Base-by-base conservation (phyloP, 345 rosid genomes). In the Rhodamnia argentea region DNA sequence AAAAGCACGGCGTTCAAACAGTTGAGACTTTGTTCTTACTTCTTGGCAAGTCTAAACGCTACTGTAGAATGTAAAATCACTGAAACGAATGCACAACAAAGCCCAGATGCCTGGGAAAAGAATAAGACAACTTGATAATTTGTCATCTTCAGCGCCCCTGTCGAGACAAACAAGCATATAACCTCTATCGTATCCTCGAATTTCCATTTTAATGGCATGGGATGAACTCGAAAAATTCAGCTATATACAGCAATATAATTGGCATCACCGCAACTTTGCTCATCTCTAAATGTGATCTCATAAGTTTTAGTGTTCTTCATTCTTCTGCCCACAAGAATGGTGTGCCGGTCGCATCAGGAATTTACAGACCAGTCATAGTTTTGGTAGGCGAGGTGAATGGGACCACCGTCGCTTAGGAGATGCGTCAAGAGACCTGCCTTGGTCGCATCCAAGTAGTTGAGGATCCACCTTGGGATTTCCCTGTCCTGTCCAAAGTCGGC, bases 311-410 rank as follows among this genome's bases (percentile, higher is more conserved):
- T 20, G 47, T 70, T 70, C 78, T 70, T 70, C 78, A 22, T 70
- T 32, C 20, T 70, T 16, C 78, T 70, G 37, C 22, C 44, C 78
- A 24, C 51, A 26, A 44, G 74, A 84, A 27, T 20, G 52, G 27
- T 22, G 16, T 37, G 74, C 64, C 23, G 23, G 86, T 60, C 13
- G 86, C n/a, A 85, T 89, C 81, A 92, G 20, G 88, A 90, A 90
- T 95, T 95, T 52, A 93, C 87, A 81, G 98, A 92, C 99, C 98
- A 95, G 84, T 96, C 98, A 85, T 92, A 97, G 47, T 93, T 87
- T 84, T 93, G 98, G 89, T 95, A 96, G 14, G 92, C 91, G 47
- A 95, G 88, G 56, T 89, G 86, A 75, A 97, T 74, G 18, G 96
- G 91, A n/a, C 96, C 91, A 14, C 94, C 96, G 85, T 94, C 98